Conservation (phyloP, 2,329 filamentous ascomycete genomes). For the Mycosphaerella arachidis region DNA sequence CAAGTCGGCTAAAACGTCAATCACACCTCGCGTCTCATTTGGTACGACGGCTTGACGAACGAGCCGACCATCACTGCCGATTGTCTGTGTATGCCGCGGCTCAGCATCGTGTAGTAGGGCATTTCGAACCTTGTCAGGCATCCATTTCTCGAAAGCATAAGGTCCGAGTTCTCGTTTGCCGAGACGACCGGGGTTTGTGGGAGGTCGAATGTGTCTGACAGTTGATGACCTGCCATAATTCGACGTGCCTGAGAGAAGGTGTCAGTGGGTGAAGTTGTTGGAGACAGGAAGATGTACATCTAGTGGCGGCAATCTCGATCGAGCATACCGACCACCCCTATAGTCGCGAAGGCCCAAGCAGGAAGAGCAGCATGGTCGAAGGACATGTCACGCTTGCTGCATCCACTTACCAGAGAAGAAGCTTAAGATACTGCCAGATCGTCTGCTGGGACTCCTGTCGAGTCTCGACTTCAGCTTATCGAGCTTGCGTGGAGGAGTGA, state of each 20-base stretch:
- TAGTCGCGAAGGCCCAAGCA: background rate
- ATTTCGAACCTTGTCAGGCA: constrained; percentile 42
- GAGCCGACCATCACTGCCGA: constrained; percentile 41
- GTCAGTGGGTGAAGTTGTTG: background rate
- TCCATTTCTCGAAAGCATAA: constrained; percentile 43
- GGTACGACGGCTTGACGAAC: constrained; percentile 39
- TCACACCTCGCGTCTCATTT: constrained; percentile 43
- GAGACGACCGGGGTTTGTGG: constrained; percentile 19
- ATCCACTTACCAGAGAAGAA: constrained; percentile 13
- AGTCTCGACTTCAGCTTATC: constrained; percentile 3
- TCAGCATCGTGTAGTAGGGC: constrained; percentile 39
- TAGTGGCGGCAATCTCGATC: background rate
- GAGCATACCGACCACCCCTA: background rate
- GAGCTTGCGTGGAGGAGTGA: constrained; percentile 7
- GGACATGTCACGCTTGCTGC: background rate
- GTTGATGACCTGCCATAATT: constrained; percentile 8
- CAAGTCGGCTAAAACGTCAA: constrained; percentile 45
- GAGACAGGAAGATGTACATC: no score
- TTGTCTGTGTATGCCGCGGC: constrained; percentile 37
- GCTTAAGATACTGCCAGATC: constrained; percentile 5
- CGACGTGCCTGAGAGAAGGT: constrained; percentile 4
- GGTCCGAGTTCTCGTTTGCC: constrained; percentile 45
- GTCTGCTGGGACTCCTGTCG: background rate
- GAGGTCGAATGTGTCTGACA: constrained; percentile 6
- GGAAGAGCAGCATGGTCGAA: background rate